Evolutionary conservation across 176 grass and related monocot species (phyloP).

Genomic region (Aechmea fasciata): DNA sequence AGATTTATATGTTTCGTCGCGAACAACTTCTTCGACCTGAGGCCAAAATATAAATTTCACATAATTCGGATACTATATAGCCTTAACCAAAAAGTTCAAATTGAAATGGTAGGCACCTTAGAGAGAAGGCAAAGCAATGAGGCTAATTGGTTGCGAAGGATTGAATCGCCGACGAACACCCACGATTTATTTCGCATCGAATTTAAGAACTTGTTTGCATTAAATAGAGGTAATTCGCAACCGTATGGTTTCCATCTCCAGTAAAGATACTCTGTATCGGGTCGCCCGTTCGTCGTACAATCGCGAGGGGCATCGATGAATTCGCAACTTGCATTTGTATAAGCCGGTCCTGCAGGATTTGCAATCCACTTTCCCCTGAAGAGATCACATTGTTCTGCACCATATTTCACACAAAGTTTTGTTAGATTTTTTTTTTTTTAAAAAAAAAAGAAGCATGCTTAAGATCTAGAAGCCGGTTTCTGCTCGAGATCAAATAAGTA

Average conservation of each 20-base stretch:
- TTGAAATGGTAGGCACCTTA: constrained; percentile 33
- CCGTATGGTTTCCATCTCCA: constrained; percentile 92
- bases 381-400: constrained; percentile 55
- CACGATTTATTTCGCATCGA: constrained; percentile 52
- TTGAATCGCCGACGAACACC: constrained; percentile 93
- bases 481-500: no score
- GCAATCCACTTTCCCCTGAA: constrained; percentile 65
- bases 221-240: constrained; percentile 51
- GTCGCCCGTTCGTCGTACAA: constrained; percentile 77
- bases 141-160: constrained; percentile 77
- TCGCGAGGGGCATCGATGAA: constrained; percentile 84
- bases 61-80: no score
- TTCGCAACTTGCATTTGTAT: constrained; percentile 67
- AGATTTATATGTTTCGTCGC: constrained; percentile 50
- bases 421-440: no score
- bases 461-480: no score
- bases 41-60: background rate
- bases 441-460: no score
- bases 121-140: constrained; percentile 91
- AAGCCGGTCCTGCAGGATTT: constrained; percentile 43
- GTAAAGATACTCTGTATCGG: constrained; percentile 58
- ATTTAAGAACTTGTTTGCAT: constrained; percentile 51
- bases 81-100: background rate
- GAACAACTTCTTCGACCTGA: constrained; percentile 73
- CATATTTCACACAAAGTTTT: background rate